Conservation (phyloP, 2,329 filamentous ascomycete species). For the Graphium sp. region DNA sequence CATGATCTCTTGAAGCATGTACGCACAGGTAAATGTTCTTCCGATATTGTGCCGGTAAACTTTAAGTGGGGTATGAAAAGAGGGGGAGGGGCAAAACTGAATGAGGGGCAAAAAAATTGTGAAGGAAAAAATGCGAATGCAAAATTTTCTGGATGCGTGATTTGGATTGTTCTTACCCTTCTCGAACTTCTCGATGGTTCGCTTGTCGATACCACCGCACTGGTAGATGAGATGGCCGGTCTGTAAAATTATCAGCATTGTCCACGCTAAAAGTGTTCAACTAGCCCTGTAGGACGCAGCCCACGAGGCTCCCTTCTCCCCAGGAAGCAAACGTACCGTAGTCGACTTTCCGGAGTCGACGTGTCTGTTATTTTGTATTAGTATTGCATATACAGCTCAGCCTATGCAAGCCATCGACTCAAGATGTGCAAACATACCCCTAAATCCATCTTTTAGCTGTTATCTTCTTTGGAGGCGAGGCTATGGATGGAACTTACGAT, state of each 20-base stretch:
- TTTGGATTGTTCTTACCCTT: conserved; percentile 52
- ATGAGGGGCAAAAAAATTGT: conserved; percentile 7
- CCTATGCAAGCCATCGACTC: conserved; percentile 18
- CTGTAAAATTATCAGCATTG: conserved; percentile 16
- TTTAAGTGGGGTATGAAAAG: no score
- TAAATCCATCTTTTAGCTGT: conserved; percentile 9
- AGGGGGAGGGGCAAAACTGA: conserved; percentile 5
- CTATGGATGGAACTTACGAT: conserved; percentile 37
- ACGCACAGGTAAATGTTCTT: no score
- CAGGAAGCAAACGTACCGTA: conserved; percentile 70
- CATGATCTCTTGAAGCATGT: conserved; percentile 1
- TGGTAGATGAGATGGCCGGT: conserved; percentile 98
- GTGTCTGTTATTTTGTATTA: conserved; percentile 39
- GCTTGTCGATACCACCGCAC: conserved; percentile 99
- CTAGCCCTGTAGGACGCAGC: no score
- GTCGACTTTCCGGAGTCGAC: conserved; percentile 99
- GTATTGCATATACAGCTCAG: conserved; percentile 5
- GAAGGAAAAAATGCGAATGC: conserved; percentile 7
- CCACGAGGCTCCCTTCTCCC: no score
- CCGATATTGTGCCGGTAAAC: no score
- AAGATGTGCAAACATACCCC: conserved; percentile 12
- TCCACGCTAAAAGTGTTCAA: no score
- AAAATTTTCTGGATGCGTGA: conserved; percentile 5
- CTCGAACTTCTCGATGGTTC: conserved; percentile 99
- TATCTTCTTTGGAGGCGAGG: not conserved